A percentile compares a stretch with the other conserved stretches of the same genome.
Conservation (phyloP, 495 filamentous ascomycete genomes). For the Annulohypoxylon maeteangense region DNA sequence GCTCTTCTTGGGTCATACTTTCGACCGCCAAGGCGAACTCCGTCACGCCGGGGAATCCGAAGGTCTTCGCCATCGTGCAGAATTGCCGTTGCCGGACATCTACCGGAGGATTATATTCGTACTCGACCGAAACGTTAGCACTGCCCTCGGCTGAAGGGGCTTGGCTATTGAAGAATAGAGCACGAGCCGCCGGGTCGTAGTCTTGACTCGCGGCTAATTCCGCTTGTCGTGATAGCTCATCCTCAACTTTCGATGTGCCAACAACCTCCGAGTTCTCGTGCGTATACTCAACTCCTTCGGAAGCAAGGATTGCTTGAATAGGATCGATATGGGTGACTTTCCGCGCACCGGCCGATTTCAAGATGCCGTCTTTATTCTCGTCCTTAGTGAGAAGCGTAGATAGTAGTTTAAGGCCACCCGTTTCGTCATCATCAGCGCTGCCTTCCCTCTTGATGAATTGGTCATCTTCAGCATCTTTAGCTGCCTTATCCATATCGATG, state of each 20-base stretch:
- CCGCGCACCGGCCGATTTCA: slow-evolving; percentile 45
- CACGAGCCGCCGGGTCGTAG: slow-evolving; percentile 46
- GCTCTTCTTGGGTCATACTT: slow-evolving; percentile 87
- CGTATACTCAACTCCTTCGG: slow-evolving; percentile 92
- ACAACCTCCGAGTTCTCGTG: slow-evolving; percentile 97
- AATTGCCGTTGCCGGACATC: slow-evolving; percentile 86
- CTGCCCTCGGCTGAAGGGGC: slow-evolving; percentile 23
- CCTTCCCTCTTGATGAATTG: slow-evolving; percentile 55
- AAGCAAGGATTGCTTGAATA: slow-evolving; percentile 87
- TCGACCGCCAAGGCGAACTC: slow-evolving; percentile 96
- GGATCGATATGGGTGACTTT: slow-evolving; percentile 70
- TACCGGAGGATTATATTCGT: slow-evolving; percentile 78
- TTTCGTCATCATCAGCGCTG: slow-evolving; percentile 59
- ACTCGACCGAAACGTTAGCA: slow-evolving; percentile 56
- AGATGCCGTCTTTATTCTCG: slow-evolving; percentile 50
- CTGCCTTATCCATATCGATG: slow-evolving; percentile 72
- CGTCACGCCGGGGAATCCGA: slow-evolving; percentile 78
- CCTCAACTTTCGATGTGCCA: slow-evolving; percentile 86
- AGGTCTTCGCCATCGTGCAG: slow-evolving; percentile 84
- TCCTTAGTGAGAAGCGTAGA: slow-evolving; percentile 74
- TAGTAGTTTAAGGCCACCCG: slow-evolving; percentile 80
- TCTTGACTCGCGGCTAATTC: slow-evolving; percentile 68
- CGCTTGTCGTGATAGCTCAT: slow-evolving; percentile 78
- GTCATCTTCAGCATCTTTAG: slow-evolving; percentile 61
- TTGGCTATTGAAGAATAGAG: slow-evolving; percentile 52